Conservation (phyloP, 179 eudicot genomes). For the Gypsophila paniculata region DNA sequence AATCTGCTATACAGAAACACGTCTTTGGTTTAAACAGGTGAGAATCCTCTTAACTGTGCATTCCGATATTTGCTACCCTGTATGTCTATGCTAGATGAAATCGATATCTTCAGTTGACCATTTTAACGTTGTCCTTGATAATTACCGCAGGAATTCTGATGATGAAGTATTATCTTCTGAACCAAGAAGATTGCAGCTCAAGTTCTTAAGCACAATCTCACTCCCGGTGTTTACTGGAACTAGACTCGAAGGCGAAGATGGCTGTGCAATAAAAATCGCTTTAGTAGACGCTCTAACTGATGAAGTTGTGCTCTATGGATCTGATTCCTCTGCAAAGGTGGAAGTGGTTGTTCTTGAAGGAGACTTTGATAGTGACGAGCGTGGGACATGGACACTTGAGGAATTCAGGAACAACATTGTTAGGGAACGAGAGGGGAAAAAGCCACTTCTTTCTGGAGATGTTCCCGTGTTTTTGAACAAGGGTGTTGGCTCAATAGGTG, state of each 20-base stretch:
- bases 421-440: constrained; percentile 72
- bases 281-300: constrained; percentile 46
- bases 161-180: constrained; percentile 36
- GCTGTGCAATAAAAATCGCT: constrained; percentile 49
- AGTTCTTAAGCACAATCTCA: constrained; percentile 45
- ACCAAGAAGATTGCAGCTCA: constrained; percentile 51
- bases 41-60: constrained; percentile 12
- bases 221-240: constrained; percentile 87
- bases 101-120: background rate
- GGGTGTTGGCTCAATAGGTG: constrained; percentile 61
- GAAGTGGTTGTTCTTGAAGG: constrained; percentile 82
- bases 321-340: constrained; percentile 63
- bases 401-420: constrained; percentile 70
- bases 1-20: constrained; percentile 62
- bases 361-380: constrained; percentile 65
- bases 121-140: constrained; percentile 6
- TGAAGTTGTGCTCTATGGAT: constrained; percentile 41
- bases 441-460: constrained; percentile 71
- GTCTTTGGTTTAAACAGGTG: constrained; percentile 51
- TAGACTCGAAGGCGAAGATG: constrained; percentile 72
- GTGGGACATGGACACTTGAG: constrained; percentile 63
- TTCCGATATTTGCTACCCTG: constrained; percentile 6
- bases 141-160: constrained; percentile 40
- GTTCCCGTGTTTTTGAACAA: constrained; percentile 45
- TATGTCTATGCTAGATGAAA: background rate